Evolutionary conservation across 140 eudicot genomes (phyloP), one percentile per base, ranked within the genome.

Genomic region (Erigeron philadelphicus): DNA sequence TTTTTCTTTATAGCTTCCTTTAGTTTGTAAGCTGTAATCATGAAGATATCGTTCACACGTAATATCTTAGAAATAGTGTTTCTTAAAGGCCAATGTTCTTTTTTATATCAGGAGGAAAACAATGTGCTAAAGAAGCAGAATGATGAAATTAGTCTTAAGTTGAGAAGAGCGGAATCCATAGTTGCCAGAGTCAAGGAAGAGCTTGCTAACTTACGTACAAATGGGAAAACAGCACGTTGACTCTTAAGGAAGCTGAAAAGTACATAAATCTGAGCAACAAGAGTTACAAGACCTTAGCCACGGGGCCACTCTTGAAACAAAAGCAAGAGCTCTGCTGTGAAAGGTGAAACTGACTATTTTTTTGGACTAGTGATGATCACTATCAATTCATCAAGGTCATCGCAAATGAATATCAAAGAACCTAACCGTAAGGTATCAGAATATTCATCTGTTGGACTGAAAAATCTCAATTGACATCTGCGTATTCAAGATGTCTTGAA

Each of bases 51-150:
- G 5, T 19, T 9, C 3, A 3, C 2, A 0, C n/a, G 19, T 1
- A 21, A 56, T 2, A 16, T 18, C n/a, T 56, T 41, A 57, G 18
- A 38, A 23, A 54, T 1, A 16, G 18, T 5, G 66, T 23, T 66
- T 15, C 46, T 25, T 66, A 13, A 64, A 42, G 62, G 63, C 1
- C 50, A n/a, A 35, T 50, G 16, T 47, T 16, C 19, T 19, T 50
- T 61, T 72, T 5, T 57, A 44, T 53, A 38, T 71, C 90, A 93
- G 98, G 98, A 89, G 47, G 98, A 89, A 66, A 89, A 93, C 86
- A 79, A 83, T 76, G 44, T 44, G 35, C 75, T 93, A 72, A 88
- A 79, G 77, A 45, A 72, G 17, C 83, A 80, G 60, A 93, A 83
- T 63, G 96, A 93, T 61, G 95, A 93, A 31, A 85, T 81, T 7